Conservation (phyloP, 140 eudicot genomes). For the Stevia rebaudiana region DNA sequence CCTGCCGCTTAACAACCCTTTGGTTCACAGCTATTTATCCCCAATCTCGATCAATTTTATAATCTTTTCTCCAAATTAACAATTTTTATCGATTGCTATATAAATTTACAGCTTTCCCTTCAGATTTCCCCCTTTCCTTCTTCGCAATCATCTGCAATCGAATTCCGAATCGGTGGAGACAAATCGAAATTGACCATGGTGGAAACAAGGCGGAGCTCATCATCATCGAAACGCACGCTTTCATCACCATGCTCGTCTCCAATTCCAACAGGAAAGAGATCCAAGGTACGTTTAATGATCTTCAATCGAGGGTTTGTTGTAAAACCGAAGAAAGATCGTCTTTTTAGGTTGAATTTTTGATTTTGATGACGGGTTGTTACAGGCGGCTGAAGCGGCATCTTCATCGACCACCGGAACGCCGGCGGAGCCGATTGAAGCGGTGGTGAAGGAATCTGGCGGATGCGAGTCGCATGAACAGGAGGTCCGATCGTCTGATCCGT, state of each 20-base stretch:
- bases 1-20: slow-evolving; percentile 27
- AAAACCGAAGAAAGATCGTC: background rate
- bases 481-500: slow-evolving; percentile 53
- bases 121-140: slow-evolving; percentile 25
- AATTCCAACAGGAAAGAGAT: slow-evolving; percentile 57
- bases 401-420: slow-evolving; percentile 59
- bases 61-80: slow-evolving; percentile 12
- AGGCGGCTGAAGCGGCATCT: slow-evolving; percentile 65
- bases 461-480: slow-evolving; percentile 50
- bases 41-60: slow-evolving; percentile 15
- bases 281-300: slow-evolving; percentile 36
- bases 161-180: slow-evolving; percentile 23
- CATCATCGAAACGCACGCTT: slow-evolving; percentile 74
- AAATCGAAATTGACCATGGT: slow-evolving; percentile 49
- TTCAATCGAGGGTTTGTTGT: slow-evolving; percentile 7
- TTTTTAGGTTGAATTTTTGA: background rate
- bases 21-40: slow-evolving; percentile 16
- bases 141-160: slow-evolving; percentile 12
- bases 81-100: background rate
- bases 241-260: slow-evolving; percentile 56
- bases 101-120: slow-evolving; percentile 13
- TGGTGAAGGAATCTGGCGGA: slow-evolving; percentile 39
- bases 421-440: slow-evolving; percentile 36
- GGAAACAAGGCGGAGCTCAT: slow-evolving; percentile 80
- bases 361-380: slow-evolving; percentile 23